These are phyloP conservation scores for Phytopythium vexans DNA, from an alignment of 352 stramenopile genomes.

Conservation along the genomic window DNA sequence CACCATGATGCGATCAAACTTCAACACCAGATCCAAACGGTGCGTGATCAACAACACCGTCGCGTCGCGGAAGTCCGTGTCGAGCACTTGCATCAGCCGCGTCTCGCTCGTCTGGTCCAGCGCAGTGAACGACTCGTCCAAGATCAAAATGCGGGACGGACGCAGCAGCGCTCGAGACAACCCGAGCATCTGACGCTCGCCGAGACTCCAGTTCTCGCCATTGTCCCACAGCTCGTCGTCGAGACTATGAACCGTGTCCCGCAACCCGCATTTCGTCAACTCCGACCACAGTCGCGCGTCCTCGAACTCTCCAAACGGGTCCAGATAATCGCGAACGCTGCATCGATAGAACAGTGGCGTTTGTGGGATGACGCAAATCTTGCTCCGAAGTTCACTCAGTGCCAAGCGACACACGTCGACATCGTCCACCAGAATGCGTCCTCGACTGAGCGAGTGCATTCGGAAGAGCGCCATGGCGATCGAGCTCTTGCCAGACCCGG, in stretches of 20 bases:
- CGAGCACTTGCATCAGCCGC: conserved; percentile 78
- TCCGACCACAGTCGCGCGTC: conserved; percentile 50
- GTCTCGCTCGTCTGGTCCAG: conserved; percentile 55
- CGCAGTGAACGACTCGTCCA: conserved; percentile 86
- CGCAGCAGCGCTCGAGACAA: conserved; percentile 93
- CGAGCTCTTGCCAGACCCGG: conserved; percentile 55
- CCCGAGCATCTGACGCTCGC: conserved; percentile 95
- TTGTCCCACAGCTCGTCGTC: conserved; percentile 69
- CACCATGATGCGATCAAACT: conserved; percentile 35
- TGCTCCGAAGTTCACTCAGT: conserved; percentile 36
- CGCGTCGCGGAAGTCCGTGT: conserved; percentile 84
- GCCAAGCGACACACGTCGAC: conserved; percentile 61
- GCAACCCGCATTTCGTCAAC: conserved; percentile 38
- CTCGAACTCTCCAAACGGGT: conserved; percentile 84
- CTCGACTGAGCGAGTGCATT: conserved; percentile 30
- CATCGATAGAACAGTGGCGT: conserved; percentile 93
- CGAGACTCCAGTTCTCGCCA: conserved; percentile 94
- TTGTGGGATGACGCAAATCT: conserved; percentile 74
- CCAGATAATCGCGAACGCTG: conserved; percentile 90
- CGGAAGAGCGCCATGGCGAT: conserved; percentile 57
- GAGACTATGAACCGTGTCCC: conserved; percentile 24
- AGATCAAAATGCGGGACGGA: conserved; percentile 81
- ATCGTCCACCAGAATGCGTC: conserved; percentile 87
- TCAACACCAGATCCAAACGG: conserved; percentile 88
- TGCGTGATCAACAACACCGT: conserved; percentile 98